Evolutionary conservation across 805 yeast genomes (phyloP).

Genomic region (Starmerella floricola): DNA sequence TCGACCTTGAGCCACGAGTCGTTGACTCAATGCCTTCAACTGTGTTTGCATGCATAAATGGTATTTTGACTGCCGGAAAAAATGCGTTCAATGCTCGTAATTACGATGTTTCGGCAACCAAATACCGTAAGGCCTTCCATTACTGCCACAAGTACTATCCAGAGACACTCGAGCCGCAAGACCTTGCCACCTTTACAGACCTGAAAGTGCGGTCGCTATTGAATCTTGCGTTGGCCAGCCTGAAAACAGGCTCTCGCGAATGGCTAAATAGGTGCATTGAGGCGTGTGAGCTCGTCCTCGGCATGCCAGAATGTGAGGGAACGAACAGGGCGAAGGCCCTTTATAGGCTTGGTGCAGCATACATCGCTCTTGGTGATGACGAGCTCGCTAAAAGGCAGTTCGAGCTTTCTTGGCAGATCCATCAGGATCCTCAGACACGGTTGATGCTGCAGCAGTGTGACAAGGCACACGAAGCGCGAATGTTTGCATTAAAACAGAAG

Average conservation of each 20-base stretch:
- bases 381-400: constrained; percentile 56
- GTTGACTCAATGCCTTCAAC: constrained; percentile 20
- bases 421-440: constrained; percentile 12
- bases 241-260: constrained; percentile 37
- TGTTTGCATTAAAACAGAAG: background rate
- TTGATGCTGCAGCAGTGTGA: constrained; percentile 13
- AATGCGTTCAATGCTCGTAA: constrained; percentile 48
- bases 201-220: constrained; percentile 53
- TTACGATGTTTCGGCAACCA: constrained; percentile 43
- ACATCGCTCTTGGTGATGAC: constrained; percentile 49
- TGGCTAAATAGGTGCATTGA: constrained; percentile 42
- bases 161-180: constrained; percentile 32
- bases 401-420: constrained; percentile 39
- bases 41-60: constrained; percentile 12
- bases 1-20: constrained; percentile 22
- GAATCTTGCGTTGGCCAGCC: constrained; percentile 62
- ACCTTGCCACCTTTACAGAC: constrained; percentile 31
- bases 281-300: constrained; percentile 56
- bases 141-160: constrained; percentile 67
- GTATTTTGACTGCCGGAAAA: constrained; percentile 51
- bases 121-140: constrained; percentile 60
- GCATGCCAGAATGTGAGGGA: constrained; percentile 35
- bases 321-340: constrained; percentile 69
- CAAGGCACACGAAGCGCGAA: background rate
- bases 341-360: constrained; percentile 71